Evolutionary conservation across 2,329 filamentous ascomycete genomes (phyloP).

Genomic region (Decorospora gaudefroyi): DNA sequence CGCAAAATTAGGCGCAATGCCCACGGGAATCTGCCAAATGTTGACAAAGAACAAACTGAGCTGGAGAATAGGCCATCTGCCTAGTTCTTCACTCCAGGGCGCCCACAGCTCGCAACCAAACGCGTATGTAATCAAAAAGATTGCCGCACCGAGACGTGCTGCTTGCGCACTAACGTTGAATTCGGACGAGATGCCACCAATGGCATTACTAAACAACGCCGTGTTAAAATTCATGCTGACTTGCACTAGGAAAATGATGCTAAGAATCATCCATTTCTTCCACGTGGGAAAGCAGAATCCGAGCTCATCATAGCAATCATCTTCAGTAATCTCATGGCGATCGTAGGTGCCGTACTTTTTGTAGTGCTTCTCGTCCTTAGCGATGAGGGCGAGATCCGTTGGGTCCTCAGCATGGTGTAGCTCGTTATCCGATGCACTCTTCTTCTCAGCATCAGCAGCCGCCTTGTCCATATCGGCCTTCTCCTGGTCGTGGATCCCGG

Average conservation of each 20-base stretch:
- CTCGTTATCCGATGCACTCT: slow-evolving; percentile 24
- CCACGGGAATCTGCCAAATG: slow-evolving; percentile 68
- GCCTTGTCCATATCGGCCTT: slow-evolving; percentile 20
- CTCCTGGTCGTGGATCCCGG: slow-evolving; percentile 25
- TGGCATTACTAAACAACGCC: slow-evolving; percentile 59
- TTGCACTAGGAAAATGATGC: slow-evolving; percentile 59
- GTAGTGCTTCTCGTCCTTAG: slow-evolving; percentile 37
- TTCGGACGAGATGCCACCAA: slow-evolving; percentile 60
- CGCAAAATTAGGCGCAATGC: slow-evolving; percentile 72
- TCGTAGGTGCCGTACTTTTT: slow-evolving; percentile 49
- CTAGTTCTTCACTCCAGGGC: slow-evolving; percentile 83
- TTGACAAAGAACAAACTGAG: slow-evolving; percentile 75
- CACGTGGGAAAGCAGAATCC: slow-evolving; percentile 55
- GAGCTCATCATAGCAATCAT: slow-evolving; percentile 56
- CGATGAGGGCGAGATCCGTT: slow-evolving; percentile 14
- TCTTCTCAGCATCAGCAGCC: slow-evolving; percentile 32
- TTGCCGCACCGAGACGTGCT: slow-evolving; percentile 73
- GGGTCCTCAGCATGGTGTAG: slow-evolving; percentile 27
- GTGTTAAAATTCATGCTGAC: slow-evolving; percentile 64
- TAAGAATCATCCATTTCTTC: slow-evolving; percentile 61
- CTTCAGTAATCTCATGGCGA: slow-evolving; percentile 56
- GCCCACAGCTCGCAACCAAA: slow-evolving; percentile 90
- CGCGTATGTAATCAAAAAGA: slow-evolving; percentile 79
- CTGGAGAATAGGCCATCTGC: slow-evolving; percentile 76
- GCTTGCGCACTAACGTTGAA: slow-evolving; percentile 70